phyloP scores from a whole-genome alignment of 2,329 filamentous ascomycete species.

The Malbranchea zuffiana region DNA sequence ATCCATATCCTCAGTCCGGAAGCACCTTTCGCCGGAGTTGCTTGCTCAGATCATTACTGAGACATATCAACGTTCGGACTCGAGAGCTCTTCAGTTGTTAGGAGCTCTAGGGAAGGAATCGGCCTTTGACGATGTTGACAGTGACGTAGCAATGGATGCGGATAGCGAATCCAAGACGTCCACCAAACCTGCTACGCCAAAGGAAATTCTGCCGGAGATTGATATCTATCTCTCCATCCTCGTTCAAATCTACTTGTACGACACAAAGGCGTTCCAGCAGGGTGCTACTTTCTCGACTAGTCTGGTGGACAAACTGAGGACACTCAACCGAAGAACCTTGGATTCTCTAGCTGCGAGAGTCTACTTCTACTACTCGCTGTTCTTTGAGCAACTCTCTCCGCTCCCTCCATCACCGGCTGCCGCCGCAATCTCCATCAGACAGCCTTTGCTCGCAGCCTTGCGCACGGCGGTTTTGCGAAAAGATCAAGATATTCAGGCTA shows the following conservation, averaged over 20 bases:
- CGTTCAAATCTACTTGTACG: slow-evolving; percentile 76
- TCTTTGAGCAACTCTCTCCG: slow-evolving; percentile 81
- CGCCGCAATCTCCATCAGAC: slow-evolving; percentile 74
- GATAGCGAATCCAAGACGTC: slow-evolving; percentile 52
- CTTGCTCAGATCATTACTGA: slow-evolving; percentile 70
- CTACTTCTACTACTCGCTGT: slow-evolving; percentile 96
- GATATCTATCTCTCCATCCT: slow-evolving; percentile 83
- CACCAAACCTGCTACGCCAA: slow-evolving; percentile 51
- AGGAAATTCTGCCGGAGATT: slow-evolving; percentile 74
- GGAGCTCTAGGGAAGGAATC: slow-evolving; percentile 57
- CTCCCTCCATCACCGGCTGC: slow-evolving; percentile 82
- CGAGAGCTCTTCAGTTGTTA: slow-evolving; percentile 59
- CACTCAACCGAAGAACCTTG: slow-evolving; percentile 82
- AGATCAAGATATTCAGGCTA: slow-evolving; percentile 93
- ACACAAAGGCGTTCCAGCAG: slow-evolving; percentile 67
- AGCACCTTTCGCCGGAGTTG: slow-evolving; percentile 73
- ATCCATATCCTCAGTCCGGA: slow-evolving; percentile 90
- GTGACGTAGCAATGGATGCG: slow-evolving; percentile 59
- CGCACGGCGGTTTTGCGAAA: slow-evolving; percentile 93
- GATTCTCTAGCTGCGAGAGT: slow-evolving; percentile 90
- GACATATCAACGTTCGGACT: slow-evolving; percentile 60
- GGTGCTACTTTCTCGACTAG: slow-evolving; percentile 76
- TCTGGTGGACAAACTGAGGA: slow-evolving; percentile 73
- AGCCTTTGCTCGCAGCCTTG: slow-evolving; percentile 74
- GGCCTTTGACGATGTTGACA: slow-evolving; percentile 49